phyloP scores from a whole-genome alignment of 176 grass and related monocot genomes.

The Oryza brachyantha region DNA sequence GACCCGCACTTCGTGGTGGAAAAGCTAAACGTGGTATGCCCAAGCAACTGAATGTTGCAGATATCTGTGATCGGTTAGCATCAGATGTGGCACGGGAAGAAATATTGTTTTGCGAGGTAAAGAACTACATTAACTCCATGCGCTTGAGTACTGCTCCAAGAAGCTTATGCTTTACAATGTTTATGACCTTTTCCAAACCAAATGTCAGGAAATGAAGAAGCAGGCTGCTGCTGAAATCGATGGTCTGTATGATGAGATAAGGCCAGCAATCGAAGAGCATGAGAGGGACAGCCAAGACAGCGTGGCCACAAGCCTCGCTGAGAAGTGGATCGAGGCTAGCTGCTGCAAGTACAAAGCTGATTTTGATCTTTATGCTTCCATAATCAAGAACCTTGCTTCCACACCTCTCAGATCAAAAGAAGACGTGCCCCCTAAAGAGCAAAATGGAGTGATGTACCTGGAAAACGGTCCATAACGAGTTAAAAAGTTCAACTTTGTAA shows the following conservation, averaged over 20 bases:
- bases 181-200: background rate
- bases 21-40: conserved; percentile 58
- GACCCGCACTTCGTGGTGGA: conserved; percentile 45
- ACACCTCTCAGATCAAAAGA: conserved; percentile 43
- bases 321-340: conserved; percentile 91
- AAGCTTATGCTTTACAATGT: background rate
- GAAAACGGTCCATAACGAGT: conserved; percentile 60
- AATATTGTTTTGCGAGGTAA: conserved; percentile 82
- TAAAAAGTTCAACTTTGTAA: background rate
- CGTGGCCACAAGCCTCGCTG: conserved; percentile 78
- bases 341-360: conserved; percentile 90
- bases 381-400: conserved; percentile 67
- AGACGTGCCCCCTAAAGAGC: conserved; percentile 21
- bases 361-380: conserved; percentile 72
- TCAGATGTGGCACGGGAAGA: conserved; percentile 64
- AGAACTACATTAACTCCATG: background rate
- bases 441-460: conserved; percentile 56
- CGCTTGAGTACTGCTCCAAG: background rate
- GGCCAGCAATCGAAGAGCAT: conserved; percentile 85
- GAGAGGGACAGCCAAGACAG: conserved; percentile 92
- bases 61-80: conserved; percentile 65
- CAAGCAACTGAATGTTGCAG: conserved; percentile 55
- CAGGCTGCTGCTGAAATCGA: conserved; percentile 55
- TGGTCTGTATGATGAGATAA: conserved; percentile 83
- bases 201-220: conserved; percentile 66